A percentile compares a stretch with the other conserved stretches of the same genome.
Evolutionary conservation across 768 basidiomycete species (phyloP).

Genomic region (Suillus bovinus): DNA sequence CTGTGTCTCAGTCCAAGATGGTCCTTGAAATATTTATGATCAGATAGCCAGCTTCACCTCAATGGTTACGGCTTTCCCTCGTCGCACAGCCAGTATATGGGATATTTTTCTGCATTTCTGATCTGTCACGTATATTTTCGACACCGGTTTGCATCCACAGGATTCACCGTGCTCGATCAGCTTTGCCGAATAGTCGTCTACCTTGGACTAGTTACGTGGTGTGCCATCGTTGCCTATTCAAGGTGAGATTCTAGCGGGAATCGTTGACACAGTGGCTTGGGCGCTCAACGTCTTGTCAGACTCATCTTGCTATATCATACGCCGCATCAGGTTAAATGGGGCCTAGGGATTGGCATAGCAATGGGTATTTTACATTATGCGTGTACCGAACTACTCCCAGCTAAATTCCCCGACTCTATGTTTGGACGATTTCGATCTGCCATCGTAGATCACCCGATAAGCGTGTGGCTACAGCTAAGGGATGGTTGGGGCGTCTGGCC

Average conservation of each 20-base stretch:
- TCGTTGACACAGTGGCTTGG: background rate
- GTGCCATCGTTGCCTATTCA: constrained; percentile 73
- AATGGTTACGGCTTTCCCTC: constrained; percentile 87
- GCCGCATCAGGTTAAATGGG: constrained; percentile 73
- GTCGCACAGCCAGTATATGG: constrained; percentile 91
- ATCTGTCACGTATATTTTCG: constrained; percentile 70
- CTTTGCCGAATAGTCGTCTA: constrained; percentile 51
- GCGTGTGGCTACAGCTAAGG: constrained; percentile 66
- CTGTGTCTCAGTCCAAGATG: background rate
- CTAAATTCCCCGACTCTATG: constrained; percentile 49
- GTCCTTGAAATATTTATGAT: constrained; percentile 8
- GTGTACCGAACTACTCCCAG: constrained; percentile 59
- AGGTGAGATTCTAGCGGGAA: constrained; percentile 43
- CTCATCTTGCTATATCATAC: constrained; percentile 75
- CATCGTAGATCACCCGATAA: constrained; percentile 57
- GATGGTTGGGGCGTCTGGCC: constrained; percentile 84
- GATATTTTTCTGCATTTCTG: constrained; percentile 78
- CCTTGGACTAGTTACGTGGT: constrained; percentile 53
- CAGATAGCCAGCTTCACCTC: constrained; percentile 23
- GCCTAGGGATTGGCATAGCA: constrained; percentile 59
- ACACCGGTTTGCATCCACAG: constrained; percentile 62
- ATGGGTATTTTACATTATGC: constrained; percentile 58
- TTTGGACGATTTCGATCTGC: constrained; percentile 50
- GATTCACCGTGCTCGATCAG: constrained; percentile 50
- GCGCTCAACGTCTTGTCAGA: constrained; percentile 36